Evolutionary conservation across 164 flowering plant species (phyloP).

Genomic region (Vitis riparia): DNA sequence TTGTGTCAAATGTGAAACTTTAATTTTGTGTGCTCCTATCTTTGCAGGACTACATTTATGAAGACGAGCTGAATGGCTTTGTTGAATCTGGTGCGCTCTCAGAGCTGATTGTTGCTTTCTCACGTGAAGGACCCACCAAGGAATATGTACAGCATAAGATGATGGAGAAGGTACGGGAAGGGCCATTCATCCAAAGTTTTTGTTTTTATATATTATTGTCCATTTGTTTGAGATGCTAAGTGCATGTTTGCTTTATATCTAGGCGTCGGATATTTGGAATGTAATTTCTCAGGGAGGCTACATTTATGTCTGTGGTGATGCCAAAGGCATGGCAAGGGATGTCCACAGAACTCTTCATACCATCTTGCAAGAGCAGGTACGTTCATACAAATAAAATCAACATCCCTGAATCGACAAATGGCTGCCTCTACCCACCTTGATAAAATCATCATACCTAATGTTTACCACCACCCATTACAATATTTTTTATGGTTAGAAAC

Average conservation of each 20-base stretch:
- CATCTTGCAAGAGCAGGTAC: conserved; percentile 95
- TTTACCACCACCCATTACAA: no score
- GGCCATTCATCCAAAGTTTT: background rate
- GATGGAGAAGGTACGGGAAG: conserved; percentile 67
- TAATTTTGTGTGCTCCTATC: background rate
- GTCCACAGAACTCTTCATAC: conserved; percentile 93
- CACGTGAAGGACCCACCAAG: conserved; percentile 87
- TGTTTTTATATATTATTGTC: no score
- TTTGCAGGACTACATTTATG: conserved; percentile 85
- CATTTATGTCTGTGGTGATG: conserved; percentile 97
- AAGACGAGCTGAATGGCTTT: conserved; percentile 78
- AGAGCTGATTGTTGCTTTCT: conserved; percentile 85
- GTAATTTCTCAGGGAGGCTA: conserved; percentile 81
- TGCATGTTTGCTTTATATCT: conserved; percentile 6
- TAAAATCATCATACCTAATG: no score
- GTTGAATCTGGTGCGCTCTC: conserved; percentile 69
- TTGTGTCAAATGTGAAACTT: background rate
- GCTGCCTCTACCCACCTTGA: no score
- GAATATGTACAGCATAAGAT: conserved; percentile 96
- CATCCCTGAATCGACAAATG: no score
- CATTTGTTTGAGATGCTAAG: background rate
- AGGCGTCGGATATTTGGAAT: conserved; percentile 88
- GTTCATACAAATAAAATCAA: background rate
- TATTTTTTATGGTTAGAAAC: no score
- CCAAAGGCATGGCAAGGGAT: conserved; percentile 98